Evolutionary conservation across 768 basidiomycete genomes (phyloP).

Genomic region (Pleurotus tuoliensis): DNA sequence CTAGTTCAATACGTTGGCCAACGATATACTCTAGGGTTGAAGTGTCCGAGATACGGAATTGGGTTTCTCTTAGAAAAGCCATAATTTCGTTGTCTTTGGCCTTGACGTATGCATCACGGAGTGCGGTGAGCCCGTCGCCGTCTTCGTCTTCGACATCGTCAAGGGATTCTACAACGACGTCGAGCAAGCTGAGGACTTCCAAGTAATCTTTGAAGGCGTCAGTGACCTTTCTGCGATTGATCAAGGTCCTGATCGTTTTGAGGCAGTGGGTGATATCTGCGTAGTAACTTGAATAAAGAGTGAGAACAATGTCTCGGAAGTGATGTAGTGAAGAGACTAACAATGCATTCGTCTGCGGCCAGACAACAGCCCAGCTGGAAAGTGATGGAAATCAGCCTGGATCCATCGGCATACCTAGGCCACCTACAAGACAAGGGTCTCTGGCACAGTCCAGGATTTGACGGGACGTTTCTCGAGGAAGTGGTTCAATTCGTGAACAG

Average conservation of each 20-base stretch:
- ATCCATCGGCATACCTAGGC: not conserved
- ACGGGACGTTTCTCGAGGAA: constrained; percentile 10
- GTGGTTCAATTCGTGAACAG: constrained; percentile 16
- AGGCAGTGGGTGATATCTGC: constrained; percentile 1
- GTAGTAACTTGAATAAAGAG: not conserved
- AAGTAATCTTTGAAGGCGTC: constrained; percentile 1
- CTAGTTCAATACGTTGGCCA: constrained; percentile 4
- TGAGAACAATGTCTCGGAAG: too few species aligned
- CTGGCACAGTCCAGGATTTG: constrained; percentile 6
- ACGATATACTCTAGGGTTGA: constrained; percentile 3
- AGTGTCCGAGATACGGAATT: constrained; percentile 5
- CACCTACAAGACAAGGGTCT: constrained; percentile 8
- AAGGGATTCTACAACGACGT: not conserved
- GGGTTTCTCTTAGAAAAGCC: not conserved
- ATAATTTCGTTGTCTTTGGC: not conserved
- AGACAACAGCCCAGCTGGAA: constrained; percentile 1
- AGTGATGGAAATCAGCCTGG: not conserved
- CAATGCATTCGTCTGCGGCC: constrained; percentile 2
- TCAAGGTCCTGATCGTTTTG: not conserved
- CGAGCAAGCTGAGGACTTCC: not conserved
- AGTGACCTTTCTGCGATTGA: not conserved
- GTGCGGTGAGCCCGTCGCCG: not conserved
- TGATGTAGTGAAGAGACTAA: not conserved
- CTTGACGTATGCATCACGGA: not conserved
- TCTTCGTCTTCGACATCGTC: not conserved